Percentiles rank a stretch among this genome's conserved stretches.
phyloP scores from a whole-genome alignment of 768 basidiomycete species.

The Boletus vinaceobasis region DNA sequence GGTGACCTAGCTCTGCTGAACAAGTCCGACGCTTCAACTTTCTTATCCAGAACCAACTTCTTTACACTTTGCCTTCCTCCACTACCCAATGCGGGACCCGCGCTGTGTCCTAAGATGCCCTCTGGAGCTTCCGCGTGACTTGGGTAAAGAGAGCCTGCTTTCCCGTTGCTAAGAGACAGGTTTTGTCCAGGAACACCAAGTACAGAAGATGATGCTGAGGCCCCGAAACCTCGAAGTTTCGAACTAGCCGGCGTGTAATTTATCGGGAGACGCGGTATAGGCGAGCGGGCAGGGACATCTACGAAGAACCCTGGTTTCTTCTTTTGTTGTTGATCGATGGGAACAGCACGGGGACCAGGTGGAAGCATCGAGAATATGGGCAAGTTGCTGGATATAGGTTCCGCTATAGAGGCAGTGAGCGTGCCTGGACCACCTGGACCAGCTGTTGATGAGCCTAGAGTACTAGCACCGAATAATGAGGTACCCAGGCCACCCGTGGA shows the following conservation, averaged over 20 bases:
- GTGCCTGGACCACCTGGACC: constrained; percentile 52
- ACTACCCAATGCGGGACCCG: constrained; percentile 65
- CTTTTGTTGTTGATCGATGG: constrained; percentile 61
- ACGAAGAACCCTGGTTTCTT: constrained; percentile 76
- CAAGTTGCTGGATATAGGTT: constrained; percentile 71
- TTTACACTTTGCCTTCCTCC: constrained; percentile 81
- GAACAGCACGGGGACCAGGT: constrained; percentile 60
- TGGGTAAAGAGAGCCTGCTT: constrained; percentile 51
- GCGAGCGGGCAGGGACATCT: constrained; percentile 72
- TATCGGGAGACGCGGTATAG: constrained; percentile 59
- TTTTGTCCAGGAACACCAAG: constrained; percentile 30
- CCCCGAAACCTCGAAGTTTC: constrained; percentile 66
- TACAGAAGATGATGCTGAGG: constrained; percentile 40
- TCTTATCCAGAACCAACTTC: constrained; percentile 87
- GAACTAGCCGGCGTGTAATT: constrained; percentile 61
- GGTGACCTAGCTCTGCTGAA: constrained; percentile 50
- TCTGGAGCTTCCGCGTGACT: constrained; percentile 57
- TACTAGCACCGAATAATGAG: constrained; percentile 39
- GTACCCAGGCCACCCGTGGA: constrained; percentile 37
- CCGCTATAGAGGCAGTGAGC: constrained; percentile 83
- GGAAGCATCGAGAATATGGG: constrained; percentile 76
- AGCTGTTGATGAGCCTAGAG: constrained; percentile 39
- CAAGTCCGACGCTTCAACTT: constrained; percentile 68
- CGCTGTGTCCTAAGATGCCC: constrained; percentile 51
- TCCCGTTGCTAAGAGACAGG: constrained; percentile 53